These are phyloP conservation scores for Pythium dissimile DNA, from an alignment of 352 stramenopile genomes.

Conservation along the genomic window DNA sequence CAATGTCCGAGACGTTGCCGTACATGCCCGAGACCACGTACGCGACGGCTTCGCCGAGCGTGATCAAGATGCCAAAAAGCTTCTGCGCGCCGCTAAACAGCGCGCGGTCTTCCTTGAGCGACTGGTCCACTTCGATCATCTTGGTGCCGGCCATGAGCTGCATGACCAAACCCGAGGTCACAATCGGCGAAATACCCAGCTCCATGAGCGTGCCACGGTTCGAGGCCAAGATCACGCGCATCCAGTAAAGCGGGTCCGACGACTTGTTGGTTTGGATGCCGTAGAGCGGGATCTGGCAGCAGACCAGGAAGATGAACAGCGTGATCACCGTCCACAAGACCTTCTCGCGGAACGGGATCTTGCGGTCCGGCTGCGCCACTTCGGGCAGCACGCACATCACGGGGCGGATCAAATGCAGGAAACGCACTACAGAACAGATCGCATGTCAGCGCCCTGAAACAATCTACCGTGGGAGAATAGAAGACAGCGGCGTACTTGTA, in stretches of 20 bases:
- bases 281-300: conserved; percentile 99
- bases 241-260: conserved; percentile 99
- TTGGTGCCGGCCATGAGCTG: conserved; percentile 97
- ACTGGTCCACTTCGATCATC: conserved; percentile 99
- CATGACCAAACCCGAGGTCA: conserved; percentile 99
- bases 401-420: conserved; percentile 97
- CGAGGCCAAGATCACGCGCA: conserved; percentile 98
- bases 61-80: conserved; percentile 99
- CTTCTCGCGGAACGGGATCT: conserved; percentile 99
- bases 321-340: conserved; percentile 99
- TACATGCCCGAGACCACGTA: conserved; percentile 99
- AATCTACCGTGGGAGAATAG: neutral
- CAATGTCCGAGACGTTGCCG: conserved; percentile 97
- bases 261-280: conserved; percentile 98
- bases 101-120: conserved; percentile 98
- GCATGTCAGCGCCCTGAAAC: neutral
- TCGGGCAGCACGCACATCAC: conserved; percentile 98
- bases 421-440: conserved; percentile 75
- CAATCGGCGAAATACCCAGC: conserved; percentile 98
- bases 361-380: conserved; percentile 95
- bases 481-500: conserved; percentile 19
- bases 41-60: conserved; percentile 96
- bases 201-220: conserved; percentile 99
- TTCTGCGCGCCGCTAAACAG: conserved; percentile 99
- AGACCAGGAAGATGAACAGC: conserved; percentile 99